These are phyloP conservation scores for Asterophora parasitica DNA, from an alignment of 768 basidiomycete genomes.

Conservation along the genomic window DNA sequence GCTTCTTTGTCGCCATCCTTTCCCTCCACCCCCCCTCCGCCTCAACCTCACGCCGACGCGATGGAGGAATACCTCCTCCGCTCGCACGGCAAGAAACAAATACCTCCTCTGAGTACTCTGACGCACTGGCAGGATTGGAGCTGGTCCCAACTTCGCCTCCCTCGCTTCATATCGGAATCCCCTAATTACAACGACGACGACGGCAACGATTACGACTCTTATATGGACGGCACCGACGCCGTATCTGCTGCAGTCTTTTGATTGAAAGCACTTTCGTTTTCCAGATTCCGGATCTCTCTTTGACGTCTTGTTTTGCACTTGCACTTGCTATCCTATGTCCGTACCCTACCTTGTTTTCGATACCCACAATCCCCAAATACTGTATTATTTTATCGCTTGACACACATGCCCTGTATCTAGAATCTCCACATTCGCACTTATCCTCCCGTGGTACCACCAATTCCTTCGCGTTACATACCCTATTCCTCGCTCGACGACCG, in stretches of 20 bases:
- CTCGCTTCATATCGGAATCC: constrained; percentile 23
- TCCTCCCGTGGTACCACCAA: not conserved
- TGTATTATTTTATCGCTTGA: constrained; percentile 1
- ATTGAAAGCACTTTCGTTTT: not conserved
- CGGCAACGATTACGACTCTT: constrained; percentile 1
- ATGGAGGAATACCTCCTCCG: constrained; percentile 29
- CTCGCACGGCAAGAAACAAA: constrained; percentile 25
- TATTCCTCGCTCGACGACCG: not conserved
- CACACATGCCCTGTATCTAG: constrained; percentile 2
- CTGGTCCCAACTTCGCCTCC: constrained; percentile 37
- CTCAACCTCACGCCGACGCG: constrained; percentile 10
- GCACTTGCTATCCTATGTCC: constrained; percentile 3
- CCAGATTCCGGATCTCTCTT: not conserved
- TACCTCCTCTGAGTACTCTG: constrained; percentile 3
- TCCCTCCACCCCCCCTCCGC: not conserved
- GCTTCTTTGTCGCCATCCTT: constrained; percentile 5
- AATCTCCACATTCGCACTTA: not conserved
- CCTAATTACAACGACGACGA: not conserved
- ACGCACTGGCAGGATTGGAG: constrained; percentile 37
- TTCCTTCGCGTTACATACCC: not conserved
- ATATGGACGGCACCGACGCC: not conserved
- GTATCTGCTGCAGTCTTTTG: not conserved
- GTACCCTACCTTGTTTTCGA: constrained; percentile 1
- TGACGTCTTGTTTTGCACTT: not conserved
- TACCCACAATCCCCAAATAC: constrained; percentile 1